phyloP scores from a whole-genome alignment of 192 early-diverging fungal genomes.

The Mortierella antarctica region DNA sequence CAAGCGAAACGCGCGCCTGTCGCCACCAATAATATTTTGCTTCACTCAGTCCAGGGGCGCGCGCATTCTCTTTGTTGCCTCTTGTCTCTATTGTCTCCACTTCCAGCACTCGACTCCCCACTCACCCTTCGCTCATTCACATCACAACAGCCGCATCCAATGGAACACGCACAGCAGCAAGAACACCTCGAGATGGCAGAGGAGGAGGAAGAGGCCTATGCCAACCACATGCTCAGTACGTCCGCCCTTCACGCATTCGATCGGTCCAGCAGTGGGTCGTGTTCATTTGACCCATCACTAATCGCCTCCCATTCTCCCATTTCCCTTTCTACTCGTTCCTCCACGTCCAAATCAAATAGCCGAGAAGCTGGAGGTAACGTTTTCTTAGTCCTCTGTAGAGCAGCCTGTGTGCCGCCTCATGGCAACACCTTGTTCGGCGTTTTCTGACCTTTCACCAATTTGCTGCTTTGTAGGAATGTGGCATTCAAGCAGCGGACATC shows the following conservation, averaged over 20 bases:
- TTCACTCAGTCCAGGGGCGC: no score
- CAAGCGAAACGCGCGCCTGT: no score
- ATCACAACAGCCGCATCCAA: not conserved
- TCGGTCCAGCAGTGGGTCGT: not conserved
- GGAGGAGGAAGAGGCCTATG: slow-evolving; percentile 32
- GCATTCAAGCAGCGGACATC: slow-evolving; percentile 75
- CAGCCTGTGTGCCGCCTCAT: not conserved
- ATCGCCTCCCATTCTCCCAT: not conserved
- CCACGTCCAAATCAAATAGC: slow-evolving; percentile 7
- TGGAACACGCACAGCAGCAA: slow-evolving; percentile 37
- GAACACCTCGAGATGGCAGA: slow-evolving; percentile 32
- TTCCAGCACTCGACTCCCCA: not conserved
- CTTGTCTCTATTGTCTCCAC: not conserved
- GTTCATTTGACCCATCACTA: slow-evolving; percentile 28
- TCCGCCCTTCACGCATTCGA: not conserved
- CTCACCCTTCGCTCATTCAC: not conserved
- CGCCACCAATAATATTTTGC: no score
- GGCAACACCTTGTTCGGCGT: not conserved
- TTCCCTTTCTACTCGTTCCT: not conserved
- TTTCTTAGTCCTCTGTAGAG: not conserved
- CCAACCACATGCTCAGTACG: slow-evolving; percentile 41
- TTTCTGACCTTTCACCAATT: not conserved
- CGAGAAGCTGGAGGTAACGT: slow-evolving; percentile 48
- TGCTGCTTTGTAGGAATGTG: slow-evolving; percentile 62
- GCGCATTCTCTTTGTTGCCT: no score